phyloP scores from a whole-genome alignment of 371 early-diverging fungal genomes.

The Mycotypha africana region DNA sequence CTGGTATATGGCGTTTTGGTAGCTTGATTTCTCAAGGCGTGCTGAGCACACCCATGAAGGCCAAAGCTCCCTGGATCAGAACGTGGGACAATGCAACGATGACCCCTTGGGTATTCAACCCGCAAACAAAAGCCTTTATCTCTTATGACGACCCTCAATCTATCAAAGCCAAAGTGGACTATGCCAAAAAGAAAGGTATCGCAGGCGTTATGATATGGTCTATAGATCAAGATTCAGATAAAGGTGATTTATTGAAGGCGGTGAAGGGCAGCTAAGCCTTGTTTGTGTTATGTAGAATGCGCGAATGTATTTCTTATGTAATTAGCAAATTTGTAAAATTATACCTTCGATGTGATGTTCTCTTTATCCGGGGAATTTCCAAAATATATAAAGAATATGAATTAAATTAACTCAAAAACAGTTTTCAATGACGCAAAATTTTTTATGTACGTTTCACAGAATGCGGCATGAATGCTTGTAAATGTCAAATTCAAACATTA shows the following conservation, averaged over 20 bases:
- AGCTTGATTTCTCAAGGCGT: constrained; percentile 45
- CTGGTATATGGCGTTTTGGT: constrained; percentile 54
- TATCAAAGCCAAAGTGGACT: constrained; percentile 40
- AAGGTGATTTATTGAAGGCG: constrained; percentile 23
- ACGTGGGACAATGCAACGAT: constrained; percentile 38
- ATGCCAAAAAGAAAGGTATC: constrained; percentile 29
- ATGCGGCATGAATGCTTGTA: too few species aligned
- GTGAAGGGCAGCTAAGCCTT: too few species aligned
- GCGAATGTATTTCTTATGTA: too few species aligned
- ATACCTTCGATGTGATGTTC: too few species aligned
- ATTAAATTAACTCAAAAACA: too few species aligned
- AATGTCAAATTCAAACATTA: too few species aligned
- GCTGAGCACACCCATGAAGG: constrained; percentile 31
- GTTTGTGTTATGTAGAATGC: too few species aligned
- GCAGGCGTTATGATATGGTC: constrained; percentile 55
- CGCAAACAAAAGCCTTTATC: constrained; percentile 45
- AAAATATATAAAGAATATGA: too few species aligned
- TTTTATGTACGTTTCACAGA: too few species aligned
- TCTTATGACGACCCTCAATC: constrained; percentile 59
- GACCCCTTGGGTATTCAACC: constrained; percentile 60
- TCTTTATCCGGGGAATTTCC: too few species aligned
- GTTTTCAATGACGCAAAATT: too few species aligned
- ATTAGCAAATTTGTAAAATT: too few species aligned
- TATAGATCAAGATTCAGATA: constrained; percentile 16
- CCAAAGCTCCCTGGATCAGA: constrained; percentile 47